Evolutionary conservation across 2,329 filamentous ascomycete species (phyloP), one percentile per base, ranked within the genome.

Genomic region (Stagonosporopsis tanaceti): DNA sequence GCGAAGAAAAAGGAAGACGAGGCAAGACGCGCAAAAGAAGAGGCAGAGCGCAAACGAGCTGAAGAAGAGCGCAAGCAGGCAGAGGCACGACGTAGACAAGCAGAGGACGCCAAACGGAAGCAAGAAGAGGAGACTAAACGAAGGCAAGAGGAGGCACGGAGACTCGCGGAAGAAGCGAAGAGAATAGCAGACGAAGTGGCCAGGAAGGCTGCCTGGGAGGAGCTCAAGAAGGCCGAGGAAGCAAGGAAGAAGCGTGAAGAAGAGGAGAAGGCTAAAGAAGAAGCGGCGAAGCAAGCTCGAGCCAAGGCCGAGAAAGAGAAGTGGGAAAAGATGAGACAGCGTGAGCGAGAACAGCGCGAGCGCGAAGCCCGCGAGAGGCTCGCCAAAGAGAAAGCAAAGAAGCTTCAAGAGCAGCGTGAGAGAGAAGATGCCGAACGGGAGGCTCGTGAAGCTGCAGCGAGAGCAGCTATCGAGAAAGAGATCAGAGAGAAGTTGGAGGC

Each of bases 291-390:
- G 37, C 69, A 74, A 32, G 79, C 79, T 27, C 77, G 76, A 52
- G 79, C 77, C 30, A 77, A 80, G 58, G 79, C 78, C 15, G 80
- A 82, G 60, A 82, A 82, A 68, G 76, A 80, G 60, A 81, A 81
- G 62, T 83, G 80, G 80, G 80, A 82, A 68, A 79, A 81, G 68
- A 76, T 76, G 61, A 76, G 80, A 9, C 77, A 79, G 38, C 73
- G 80, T 28, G 80, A 82, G 59, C 78, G 78, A 54, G 80, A 82
- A 59, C 72, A 78, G 41, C 78, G 80, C 5, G 80, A 84, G 62
- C 74, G 79, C 28, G 80, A 81, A 60, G 79, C 79, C 5, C 68
- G 80, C 52, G 80, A 82, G 67, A 76, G 79, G 6, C 73, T 80
- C 34, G 79, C 78, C 14, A 76, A 75, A 44, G 76, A 77, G 52